Base-by-base conservation (phyloP, 169 alveolate genomes). In the Plasmodium adleri region DNA sequence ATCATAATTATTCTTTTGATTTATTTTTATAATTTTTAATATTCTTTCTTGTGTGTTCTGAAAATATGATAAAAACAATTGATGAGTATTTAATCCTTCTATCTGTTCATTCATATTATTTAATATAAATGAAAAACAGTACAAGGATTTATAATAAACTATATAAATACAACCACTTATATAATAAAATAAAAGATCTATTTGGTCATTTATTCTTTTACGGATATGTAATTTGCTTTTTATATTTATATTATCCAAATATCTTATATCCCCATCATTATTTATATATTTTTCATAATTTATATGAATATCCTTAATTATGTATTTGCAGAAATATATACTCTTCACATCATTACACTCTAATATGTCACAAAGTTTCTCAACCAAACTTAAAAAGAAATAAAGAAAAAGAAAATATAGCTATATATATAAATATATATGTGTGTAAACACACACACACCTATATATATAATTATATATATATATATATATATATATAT, bases 181-280 rank as follows among this genome's bases (percentile, higher is more conserved):
- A 49, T 63, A 76, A 58, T 76, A 76, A 15, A 50, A 64, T 43
- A 76, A 39, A 64, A 64, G 28, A 64, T 64, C 47, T 68, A 76
- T 72, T 56, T 76, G 71, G 50, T 28, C 3, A 13, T 76, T 64
- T 52, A 76, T 62, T 15, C 24, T 50, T 26, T 76, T 64, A 15
- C 68, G 17, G 26, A 76, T 50, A 9, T 58, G 12, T 49, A 76
- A 49, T 50, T 64, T 76, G 39, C 52, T 62, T 52, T 70, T 70
- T 7, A 76, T 76, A 58, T 76, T 76, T 63, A 76, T 76, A 50
- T 76, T 68, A 17, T 76, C 89, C 58, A 76, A 58, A 28, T 76
- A 76, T 64, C 73, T 76, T 22, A 47, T 47, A 43, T 76, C 89
- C 60, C 89, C 89, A 50, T 76, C 89, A 68, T 76, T 76, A 62